Base-by-base conservation (phyloP, 805 yeast genomes). In the Suhomyces xylopsoci region DNA sequence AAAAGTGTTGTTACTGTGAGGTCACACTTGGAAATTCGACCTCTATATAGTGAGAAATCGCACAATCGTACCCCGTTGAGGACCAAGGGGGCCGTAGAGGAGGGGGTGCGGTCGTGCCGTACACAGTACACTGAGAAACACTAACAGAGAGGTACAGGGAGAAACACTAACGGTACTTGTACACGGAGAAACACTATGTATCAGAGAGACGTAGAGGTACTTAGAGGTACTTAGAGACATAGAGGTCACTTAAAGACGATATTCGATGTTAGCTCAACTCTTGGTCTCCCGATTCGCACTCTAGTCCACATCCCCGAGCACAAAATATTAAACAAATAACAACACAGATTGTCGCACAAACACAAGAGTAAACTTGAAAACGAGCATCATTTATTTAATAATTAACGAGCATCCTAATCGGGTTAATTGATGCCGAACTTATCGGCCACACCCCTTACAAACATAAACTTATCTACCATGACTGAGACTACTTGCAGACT, bases 21-120 rank as follows among this genome's bases (percentile, higher is more conserved):
- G 41, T 36, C 41, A 36, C 41, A 20, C 47, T 41, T 42, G 45
- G 45, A 42, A 42, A 42, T 42, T 42, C 25, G 45, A 24, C 30
- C 49, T 36, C 34, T 47, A 47, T 47, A 47, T 19, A 19, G 34
- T 14, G 49, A 38, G 49, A 47, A 22, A 36, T 32, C 26, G 43
- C 30, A 42, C 17, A 42, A 42, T 34, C 20, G 48, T 9, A 30
- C 47, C 45, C 45, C 47, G 47, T 45, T 25, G 41, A 12, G 42
- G 17, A 32, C 36, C 36, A 38, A 19, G 24, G 42, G 22, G 24
- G 30, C 17, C 12, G 45, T 8, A 30, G 30, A 22, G 15, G 49
- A n/a, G 49, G 49, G 49, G 48, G 48, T 28, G 17, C 40, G 6
- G 49, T 47, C 49, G 49, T 47, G 49, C n/a, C n/a, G n/a, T n/a